phyloP scores from a whole-genome alignment of 2,329 filamentous ascomycete species.

The Colletotrichum brevisporum region DNA sequence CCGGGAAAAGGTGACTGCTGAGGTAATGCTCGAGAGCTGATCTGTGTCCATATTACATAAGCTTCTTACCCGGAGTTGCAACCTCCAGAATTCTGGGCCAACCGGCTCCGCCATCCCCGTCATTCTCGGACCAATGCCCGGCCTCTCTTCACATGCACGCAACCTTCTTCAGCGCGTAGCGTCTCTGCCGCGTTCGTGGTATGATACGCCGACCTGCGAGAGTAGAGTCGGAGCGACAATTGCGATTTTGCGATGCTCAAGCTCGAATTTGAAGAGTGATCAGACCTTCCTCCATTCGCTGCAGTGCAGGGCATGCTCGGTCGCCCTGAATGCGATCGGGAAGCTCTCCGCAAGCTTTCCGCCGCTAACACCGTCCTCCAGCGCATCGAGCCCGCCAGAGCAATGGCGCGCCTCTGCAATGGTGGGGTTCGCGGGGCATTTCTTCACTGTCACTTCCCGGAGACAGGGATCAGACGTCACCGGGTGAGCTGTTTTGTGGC shows the following conservation, averaged over 20 bases:
- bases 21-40: background rate
- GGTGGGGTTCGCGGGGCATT: constrained; percentile 40
- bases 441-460: constrained; percentile 18
- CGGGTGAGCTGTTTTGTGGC: constrained; percentile 38
- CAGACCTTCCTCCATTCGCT: no score
- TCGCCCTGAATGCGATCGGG: background rate
- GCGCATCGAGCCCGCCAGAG: constrained; percentile 13
- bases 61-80: background rate
- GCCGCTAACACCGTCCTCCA: constrained; percentile 21
- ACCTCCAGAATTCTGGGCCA: no score
- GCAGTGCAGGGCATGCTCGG: no score
- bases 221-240: background rate
- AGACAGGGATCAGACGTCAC: constrained; percentile 37
- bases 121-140: background rate
- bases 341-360: constrained; percentile 31
- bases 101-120: constrained; percentile 37
- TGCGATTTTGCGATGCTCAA: background rate
- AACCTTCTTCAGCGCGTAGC: background rate
- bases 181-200: background rate
- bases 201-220: background rate
- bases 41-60: background rate
- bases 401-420: constrained; percentile 27
- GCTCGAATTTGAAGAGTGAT: no score
- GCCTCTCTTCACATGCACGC: background rate
- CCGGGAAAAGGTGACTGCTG: background rate